These are phyloP conservation scores for Hemisphaericaspora subhashii DNA, from an alignment of 1,139 yeast species.

Conservation along the genomic window DNA sequence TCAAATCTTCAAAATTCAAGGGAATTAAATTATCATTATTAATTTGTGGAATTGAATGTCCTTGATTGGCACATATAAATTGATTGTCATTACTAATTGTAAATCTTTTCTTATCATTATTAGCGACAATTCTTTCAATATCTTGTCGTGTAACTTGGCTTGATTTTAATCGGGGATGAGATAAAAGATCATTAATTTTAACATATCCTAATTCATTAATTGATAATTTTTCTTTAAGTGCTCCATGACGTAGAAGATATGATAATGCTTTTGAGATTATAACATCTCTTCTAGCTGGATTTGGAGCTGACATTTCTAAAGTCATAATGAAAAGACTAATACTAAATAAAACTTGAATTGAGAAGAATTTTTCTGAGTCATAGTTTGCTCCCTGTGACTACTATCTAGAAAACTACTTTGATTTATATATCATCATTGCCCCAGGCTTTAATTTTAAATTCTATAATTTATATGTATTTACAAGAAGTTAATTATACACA, in stretches of 20 bases:
- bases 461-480: background rate
- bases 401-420: too few species aligned
- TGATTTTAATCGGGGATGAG: constrained; percentile 59
- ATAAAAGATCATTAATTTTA: constrained; percentile 49
- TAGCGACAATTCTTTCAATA: constrained; percentile 57
- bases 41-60: constrained; percentile 68
- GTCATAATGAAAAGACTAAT: background rate
- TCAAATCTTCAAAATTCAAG: constrained; percentile 20
- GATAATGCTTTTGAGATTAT: constrained; percentile 73
- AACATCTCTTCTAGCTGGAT: constrained; percentile 41
- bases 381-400: too few species aligned
- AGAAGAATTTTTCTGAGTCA: constrained; percentile 1
- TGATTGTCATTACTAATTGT: constrained; percentile 26
- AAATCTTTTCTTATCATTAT: constrained; percentile 73
- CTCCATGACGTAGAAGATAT: constrained; percentile 80
- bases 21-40: constrained; percentile 37
- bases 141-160: constrained; percentile 56
- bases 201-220: constrained; percentile 74
- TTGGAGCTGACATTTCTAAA: constrained; percentile 11
- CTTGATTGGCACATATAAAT: constrained; percentile 84
- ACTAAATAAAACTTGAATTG: background rate
- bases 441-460: too few species aligned
- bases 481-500: background rate
- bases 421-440: too few species aligned
- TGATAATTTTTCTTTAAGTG: constrained; percentile 62